Evolutionary conservation across 306 rosid species (phyloP), one percentile per base, ranked within the genome.

Genomic region (Calophaca sinica): DNA sequence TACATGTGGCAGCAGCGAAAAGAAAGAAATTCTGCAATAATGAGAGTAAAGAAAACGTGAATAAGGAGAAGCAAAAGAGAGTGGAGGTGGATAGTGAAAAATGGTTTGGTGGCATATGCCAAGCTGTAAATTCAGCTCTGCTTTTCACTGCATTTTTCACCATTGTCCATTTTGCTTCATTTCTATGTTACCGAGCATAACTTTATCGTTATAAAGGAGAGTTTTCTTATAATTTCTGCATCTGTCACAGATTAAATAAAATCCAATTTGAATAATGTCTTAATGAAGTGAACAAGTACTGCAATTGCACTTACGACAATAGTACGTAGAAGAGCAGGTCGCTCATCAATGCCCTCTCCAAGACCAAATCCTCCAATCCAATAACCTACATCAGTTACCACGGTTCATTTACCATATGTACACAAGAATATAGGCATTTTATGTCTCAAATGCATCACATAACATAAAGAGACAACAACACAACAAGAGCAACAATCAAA

Each of bases 331-430:
- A 92, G 90, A 76, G 87, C 80, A 77, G 96, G 87, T 68, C 96
- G 93, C 80, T 90, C 97, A 75, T 88, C 87, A 70, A 87, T 87
- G 83, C 88, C 77, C 80, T 94, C 98, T 77, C 97, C 98, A 74
- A 87, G 91, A 77, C 98, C 96, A 88, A 94, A 92, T 54, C 96
- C 96, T 81, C 97, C 98, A 68, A 94, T 83, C 94, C 94, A 94
- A 71, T 86, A 94, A 75, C 97, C 98, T 91, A 41, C 79, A 79
- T n/a, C 59, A 69, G 65, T 76, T 62, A 55, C 74, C 48, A 65
- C 35, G 74, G 79, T 50, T 70, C 49, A 62, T 11, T 41, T 61
- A 71, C 29, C 54, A 67, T 62, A 61, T 67, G 9, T 48, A 49
- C 15, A 12, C 29, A 58, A 57, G 9, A 15, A 72, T 31, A 55